These are phyloP conservation scores for Mucor ambiguus DNA, from an alignment of 371 early-diverging fungal species.

Conservation along the genomic window DNA sequence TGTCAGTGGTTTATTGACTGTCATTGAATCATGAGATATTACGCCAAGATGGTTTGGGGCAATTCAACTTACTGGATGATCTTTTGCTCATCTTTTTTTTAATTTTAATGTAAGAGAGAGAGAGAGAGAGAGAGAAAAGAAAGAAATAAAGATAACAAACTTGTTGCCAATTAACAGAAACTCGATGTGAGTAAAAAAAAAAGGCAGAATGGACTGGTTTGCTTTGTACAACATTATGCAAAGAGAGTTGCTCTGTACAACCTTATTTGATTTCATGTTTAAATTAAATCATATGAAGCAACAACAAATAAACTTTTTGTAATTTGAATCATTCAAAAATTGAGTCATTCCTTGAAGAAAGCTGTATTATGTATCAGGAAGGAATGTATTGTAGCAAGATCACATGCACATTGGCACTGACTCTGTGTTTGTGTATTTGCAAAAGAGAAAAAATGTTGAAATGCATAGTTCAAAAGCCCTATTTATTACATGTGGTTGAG, in stretches of 20 bases:
- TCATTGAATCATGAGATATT: neutral
- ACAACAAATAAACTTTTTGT: neutral
- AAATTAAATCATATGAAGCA: neutral
- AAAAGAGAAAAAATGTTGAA: neutral
- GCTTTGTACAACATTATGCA: neutral
- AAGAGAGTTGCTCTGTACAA: neutral
- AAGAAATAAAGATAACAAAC: neutral
- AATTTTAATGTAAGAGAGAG: neutral
- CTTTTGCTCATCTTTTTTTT: neutral
- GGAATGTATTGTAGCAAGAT: neutral
- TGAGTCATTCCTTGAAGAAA: neutral
- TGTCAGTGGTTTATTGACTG: neutral
- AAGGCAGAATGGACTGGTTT: neutral
- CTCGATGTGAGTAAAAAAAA: too few species aligned
- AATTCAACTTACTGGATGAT: neutral
- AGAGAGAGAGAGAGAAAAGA: neutral
- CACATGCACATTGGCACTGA: neutral
- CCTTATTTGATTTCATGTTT: neutral
- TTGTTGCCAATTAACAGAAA: neutral
- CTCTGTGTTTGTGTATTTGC: neutral
- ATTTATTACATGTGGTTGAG: neutral
- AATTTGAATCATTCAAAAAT: neutral
- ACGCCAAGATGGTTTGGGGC: too few species aligned
- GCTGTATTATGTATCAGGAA: neutral
- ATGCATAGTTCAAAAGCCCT: neutral